Base-by-base conservation (phyloP, 2,329 filamentous ascomycete species). In the Aspergillus sp. region DNA sequence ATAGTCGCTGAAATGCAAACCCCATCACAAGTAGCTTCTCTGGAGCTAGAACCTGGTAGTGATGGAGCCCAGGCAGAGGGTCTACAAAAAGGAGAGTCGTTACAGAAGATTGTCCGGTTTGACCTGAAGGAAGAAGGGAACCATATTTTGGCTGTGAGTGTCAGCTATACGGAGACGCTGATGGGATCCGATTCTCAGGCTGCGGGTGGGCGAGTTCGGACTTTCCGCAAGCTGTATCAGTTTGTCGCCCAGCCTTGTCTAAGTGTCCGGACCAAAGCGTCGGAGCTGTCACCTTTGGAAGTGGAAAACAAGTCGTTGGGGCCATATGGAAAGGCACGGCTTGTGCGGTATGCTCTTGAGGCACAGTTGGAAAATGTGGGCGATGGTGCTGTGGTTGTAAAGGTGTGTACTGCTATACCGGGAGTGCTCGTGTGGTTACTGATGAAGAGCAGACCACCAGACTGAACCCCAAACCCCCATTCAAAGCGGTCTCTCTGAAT, bases 1-100 rank as follows among this genome's bases (percentile, higher is more conserved):
- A 88, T 97, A 57, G 81, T 87, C 44, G 93, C 90, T 0, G 90
- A 96, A 68, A 94, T 98, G 85, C 94, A 97, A 71, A 95, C 90
- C 0, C 91, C 93, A 0, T 83, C 85, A 4, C 81, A 85, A 43
- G 82, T 83, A 29, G 75, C 90, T 2, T 69, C 78, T 2, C 74
- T 95, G n/a, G 70, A 78, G 12, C 67, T 79, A 27, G 57, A 66
- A 43, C 59, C 68, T 11, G 64, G 68, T 1, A 65, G 68, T 4
- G 81, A 85, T 56, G 74, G 64, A 5, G 54, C 80, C 0, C 48
- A 59, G 11, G 45, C 55, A 8, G 60, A 65, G 2, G 65, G 61
- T 4, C 49, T 67, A 13, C 49, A 57, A 12, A 59, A 56, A 29
- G 83, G 82, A 2, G 73, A 80, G 38, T 90, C 88, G 27, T 60